Evolutionary conservation across 768 basidiomycete genomes (phyloP), one percentile per base, ranked within the genome.

Genomic region (Tulasnella sp.): DNA sequence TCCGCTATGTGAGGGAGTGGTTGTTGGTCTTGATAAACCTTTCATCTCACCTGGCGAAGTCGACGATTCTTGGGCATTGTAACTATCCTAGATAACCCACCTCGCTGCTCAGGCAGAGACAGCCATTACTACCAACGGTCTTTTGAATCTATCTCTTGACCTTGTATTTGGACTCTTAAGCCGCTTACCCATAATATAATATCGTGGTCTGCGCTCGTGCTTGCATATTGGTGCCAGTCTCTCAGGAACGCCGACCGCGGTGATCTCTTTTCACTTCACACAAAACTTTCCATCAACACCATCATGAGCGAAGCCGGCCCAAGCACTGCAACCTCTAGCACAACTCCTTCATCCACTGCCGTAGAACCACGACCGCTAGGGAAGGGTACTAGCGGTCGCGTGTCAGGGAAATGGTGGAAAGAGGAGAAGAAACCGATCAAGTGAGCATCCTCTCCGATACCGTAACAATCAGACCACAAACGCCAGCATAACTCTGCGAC

Each of bases 1-100:
- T 81, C 95, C 95, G 36, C 81, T 98, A 72, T 99, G 97, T 79
- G 97, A 98, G 78, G 89, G 89, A 74, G 90, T 95, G 19, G 85
- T 97, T 62, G 88, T 84, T 5, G 90, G 90, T 5, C 80, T 98
- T 76, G 95, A 98, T 79, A 90, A 88, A 79, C 89, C 93, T 14
- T 98, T 98, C 77, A 86, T 91, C 65, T 84, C 85, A 75, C 86
- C 88, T 39, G 94, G 88, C 36, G 93, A 95, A 80, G 83, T 85
- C 47, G 91, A 93, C 80, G 83, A 83, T 69, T 91, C 89, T 69
- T 94, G 92, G 92, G 83, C 86, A 72, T 78, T 94, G 75, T 94
- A 81, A 9, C 52, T 59, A 22, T 59, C 22, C 12, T 32, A 22
- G 22, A 59, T 59, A 59, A 22, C 19, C 22, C 22, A 59, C 29